Evolutionary conservation across 768 basidiomycete genomes (phyloP).

Genomic region (Pulveroboletus sp.): DNA sequence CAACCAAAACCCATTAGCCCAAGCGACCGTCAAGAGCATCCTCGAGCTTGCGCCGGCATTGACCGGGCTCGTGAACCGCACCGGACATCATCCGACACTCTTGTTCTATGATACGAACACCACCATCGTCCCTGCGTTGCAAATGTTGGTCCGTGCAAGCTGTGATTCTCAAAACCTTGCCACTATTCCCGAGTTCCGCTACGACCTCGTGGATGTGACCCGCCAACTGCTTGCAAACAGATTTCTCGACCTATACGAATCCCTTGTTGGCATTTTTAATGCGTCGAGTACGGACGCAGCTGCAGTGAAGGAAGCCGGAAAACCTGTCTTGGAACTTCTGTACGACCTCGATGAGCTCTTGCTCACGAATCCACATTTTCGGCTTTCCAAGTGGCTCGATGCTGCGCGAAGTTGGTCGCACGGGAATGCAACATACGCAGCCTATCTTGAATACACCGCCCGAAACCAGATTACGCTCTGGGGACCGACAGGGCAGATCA

Average conservation of each 20-base stretch:
- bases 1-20: constrained; percentile 31
- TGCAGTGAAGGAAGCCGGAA: constrained; percentile 21
- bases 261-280: constrained; percentile 29
- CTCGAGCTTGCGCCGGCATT: constrained; percentile 34
- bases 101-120: constrained; percentile 36
- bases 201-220: constrained; percentile 37
- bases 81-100: constrained; percentile 31
- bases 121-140: constrained; percentile 73
- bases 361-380: constrained; percentile 29
- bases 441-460: constrained; percentile 36
- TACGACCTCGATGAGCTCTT: constrained; percentile 34
- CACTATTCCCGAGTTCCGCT: constrained; percentile 31
- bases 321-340: constrained; percentile 30
- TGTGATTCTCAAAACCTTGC: constrained; percentile 13
- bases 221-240: constrained; percentile 38
- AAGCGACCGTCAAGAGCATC: constrained; percentile 36
- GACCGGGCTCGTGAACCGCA: constrained; percentile 31
- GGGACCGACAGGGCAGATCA: constrained; percentile 39
- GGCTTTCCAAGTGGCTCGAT: constrained; percentile 34
- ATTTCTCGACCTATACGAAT: constrained; percentile 32
- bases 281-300: constrained; percentile 14
- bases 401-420: constrained; percentile 30
- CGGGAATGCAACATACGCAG: constrained; percentile 28
- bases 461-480: constrained; percentile 42
- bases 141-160: constrained; percentile 50